Conservation (phyloP, 257 asterid species). For the Solanum chiquidenum region DNA sequence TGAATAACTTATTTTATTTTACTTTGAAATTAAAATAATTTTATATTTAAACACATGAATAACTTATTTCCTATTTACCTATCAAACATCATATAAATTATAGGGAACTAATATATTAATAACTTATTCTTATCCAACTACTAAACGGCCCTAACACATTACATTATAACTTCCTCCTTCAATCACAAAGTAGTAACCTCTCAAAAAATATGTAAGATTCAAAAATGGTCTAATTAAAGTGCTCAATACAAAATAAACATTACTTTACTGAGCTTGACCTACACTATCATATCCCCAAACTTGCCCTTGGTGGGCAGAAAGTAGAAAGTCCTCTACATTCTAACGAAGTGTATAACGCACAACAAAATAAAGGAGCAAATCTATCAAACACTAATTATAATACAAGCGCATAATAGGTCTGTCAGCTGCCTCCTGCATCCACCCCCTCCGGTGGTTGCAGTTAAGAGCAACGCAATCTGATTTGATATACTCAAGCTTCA, state of each 20-base stretch:
- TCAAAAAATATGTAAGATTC: neutral
- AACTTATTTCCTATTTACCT: neutral
- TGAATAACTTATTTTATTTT: neutral
- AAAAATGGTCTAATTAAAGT: neutral
- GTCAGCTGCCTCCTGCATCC: neutral
- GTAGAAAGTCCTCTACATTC: neutral
- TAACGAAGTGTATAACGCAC: neutral
- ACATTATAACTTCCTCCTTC: neutral
- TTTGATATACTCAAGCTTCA: constrained; percentile 27
- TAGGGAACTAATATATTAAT: no score
- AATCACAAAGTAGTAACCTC: neutral
- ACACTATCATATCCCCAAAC: neutral
- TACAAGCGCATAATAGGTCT: neutral
- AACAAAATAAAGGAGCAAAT: neutral
- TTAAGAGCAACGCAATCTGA: neutral
- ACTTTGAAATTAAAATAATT: no score
- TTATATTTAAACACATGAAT: no score
- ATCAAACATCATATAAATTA: neutral
- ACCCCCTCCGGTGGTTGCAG: neutral
- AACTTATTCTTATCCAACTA: neutral
- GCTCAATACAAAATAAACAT: neutral
- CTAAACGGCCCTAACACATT: neutral
- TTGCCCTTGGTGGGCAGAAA: neutral
- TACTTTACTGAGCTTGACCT: neutral
- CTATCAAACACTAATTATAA: neutral